These are phyloP conservation scores for Naganishia vaughanmartiniae DNA, from an alignment of 768 basidiomycete species.

Conservation along the genomic window DNA sequence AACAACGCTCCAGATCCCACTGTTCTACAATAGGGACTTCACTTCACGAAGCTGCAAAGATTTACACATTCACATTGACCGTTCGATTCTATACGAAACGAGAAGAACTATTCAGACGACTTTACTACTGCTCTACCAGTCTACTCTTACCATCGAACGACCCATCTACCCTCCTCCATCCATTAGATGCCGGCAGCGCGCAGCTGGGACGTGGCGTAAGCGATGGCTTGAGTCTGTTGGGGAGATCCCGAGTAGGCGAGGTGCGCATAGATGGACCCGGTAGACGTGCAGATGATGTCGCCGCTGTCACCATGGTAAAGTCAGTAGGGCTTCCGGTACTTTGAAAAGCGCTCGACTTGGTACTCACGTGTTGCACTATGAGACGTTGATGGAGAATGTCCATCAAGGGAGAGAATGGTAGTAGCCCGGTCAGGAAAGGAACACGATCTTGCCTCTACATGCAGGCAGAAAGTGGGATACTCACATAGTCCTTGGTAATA, in stretches of 20 bases:
- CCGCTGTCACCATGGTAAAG: background rate
- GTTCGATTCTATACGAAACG: no score
- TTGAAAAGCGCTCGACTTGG: background rate
- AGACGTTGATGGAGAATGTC: background rate
- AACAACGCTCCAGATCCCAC: no score
- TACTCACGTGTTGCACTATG: constrained; percentile 17
- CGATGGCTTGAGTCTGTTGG: constrained; percentile 21
- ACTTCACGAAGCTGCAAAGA: no score
- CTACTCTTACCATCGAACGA: background rate
- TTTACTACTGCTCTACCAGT: no score
- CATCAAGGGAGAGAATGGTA: background rate
- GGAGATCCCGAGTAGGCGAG: constrained; percentile 21
- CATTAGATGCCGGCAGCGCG: constrained; percentile 17
- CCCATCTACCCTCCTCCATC: background rate
- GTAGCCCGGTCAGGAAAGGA: background rate
- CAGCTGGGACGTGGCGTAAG: constrained; percentile 12
- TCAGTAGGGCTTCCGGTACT: no score
- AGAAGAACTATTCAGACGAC: no score
- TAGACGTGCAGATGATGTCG: constrained; percentile 26
- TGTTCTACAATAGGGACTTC: no score
- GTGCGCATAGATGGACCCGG: constrained; percentile 16
- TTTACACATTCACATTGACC: no score
- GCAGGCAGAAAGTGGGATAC: background rate
- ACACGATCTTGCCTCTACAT: background rate
- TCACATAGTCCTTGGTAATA: constrained; percentile 21